Evolutionary conservation across 176 grass and related monocot genomes (phyloP).

Genomic region (Avena eriantha): DNA sequence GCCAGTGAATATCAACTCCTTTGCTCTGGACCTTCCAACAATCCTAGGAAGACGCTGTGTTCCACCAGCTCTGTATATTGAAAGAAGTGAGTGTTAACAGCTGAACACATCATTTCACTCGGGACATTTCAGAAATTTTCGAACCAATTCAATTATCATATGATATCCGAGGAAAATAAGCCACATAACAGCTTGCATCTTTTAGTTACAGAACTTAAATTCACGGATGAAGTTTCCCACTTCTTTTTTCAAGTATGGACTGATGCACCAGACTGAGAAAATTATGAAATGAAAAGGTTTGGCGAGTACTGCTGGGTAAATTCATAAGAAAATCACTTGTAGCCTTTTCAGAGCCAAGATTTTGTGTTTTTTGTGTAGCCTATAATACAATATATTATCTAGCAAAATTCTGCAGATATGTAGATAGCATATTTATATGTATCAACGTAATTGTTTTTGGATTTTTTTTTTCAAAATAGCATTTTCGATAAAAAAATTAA

Average conservation of each 20-base stretch:
- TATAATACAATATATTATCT: too few species aligned
- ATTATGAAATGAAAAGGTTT: background rate
- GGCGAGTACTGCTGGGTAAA: background rate
- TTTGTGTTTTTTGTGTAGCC: too few species aligned
- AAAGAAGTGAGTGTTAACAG: slow-evolving; percentile 35
- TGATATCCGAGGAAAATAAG: background rate
- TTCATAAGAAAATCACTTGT: background rate
- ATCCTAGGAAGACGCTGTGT: slow-evolving; percentile 93
- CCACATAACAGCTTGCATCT: background rate
- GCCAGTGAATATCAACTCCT: slow-evolving; percentile 92
- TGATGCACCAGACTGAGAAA: background rate
- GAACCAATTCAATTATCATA: background rate
- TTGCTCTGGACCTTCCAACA: slow-evolving; percentile 79
- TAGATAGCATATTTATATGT: too few species aligned
- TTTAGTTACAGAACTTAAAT: background rate
- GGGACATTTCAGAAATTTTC: background rate
- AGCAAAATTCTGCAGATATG: too few species aligned
- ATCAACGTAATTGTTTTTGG: too few species aligned
- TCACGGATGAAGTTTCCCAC: background rate
- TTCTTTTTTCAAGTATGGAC: background rate
- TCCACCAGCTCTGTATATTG: slow-evolving; percentile 74
- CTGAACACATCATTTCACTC: slow-evolving; percentile 41
- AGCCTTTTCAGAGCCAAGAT: too few species aligned
- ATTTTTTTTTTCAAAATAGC: too few species aligned
- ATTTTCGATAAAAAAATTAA: too few species aligned